Evolutionary conservation across 495 filamentous ascomycete genomes (phyloP).

Genomic region (Filosporella fistucella): DNA sequence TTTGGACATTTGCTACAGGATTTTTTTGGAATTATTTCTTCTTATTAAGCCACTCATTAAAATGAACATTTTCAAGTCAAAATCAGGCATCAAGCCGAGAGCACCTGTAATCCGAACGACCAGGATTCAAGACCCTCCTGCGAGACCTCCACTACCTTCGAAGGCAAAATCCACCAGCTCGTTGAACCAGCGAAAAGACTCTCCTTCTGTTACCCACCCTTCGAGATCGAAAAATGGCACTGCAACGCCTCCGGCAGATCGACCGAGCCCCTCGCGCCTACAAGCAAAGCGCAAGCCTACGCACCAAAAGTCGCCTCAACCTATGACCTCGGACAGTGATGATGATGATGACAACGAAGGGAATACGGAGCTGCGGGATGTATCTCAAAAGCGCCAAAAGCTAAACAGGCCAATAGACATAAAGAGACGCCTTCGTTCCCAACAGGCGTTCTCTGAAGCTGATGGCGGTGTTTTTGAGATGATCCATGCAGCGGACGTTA

Average conservation of each 20-base stretch:
- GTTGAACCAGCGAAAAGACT: neutral
- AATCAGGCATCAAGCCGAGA: neutral
- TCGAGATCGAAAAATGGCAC: slow-evolving; percentile 7
- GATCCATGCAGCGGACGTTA: slow-evolving; percentile 68
- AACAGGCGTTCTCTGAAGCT: slow-evolving; percentile 55
- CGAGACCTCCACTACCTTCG: slow-evolving; percentile 4
- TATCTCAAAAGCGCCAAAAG: slow-evolving; percentile 28
- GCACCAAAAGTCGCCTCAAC: slow-evolving; percentile 11
- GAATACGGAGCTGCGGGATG: slow-evolving; percentile 22
- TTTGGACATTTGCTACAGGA: too few species aligned
- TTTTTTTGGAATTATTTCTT: too few species aligned
- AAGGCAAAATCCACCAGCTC: neutral
- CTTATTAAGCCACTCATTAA: too few species aligned
- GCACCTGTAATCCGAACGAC: neutral
- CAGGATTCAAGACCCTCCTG: neutral
- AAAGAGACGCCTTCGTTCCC: slow-evolving; percentile 54
- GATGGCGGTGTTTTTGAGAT: slow-evolving; percentile 40
- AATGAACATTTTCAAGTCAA: too few species aligned
- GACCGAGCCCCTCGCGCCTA: neutral
- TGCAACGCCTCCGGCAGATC: slow-evolving; percentile 6
- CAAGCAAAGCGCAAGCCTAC: slow-evolving; percentile 13
- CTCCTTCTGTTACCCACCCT: neutral
- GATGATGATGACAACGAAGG: slow-evolving; percentile 25
- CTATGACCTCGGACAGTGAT: slow-evolving; percentile 6
- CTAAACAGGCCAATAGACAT: slow-evolving; percentile 35